Evolutionary conservation across 2,329 filamentous ascomycete species (phyloP).

Genomic region (Emergomyces pasteurianus): DNA sequence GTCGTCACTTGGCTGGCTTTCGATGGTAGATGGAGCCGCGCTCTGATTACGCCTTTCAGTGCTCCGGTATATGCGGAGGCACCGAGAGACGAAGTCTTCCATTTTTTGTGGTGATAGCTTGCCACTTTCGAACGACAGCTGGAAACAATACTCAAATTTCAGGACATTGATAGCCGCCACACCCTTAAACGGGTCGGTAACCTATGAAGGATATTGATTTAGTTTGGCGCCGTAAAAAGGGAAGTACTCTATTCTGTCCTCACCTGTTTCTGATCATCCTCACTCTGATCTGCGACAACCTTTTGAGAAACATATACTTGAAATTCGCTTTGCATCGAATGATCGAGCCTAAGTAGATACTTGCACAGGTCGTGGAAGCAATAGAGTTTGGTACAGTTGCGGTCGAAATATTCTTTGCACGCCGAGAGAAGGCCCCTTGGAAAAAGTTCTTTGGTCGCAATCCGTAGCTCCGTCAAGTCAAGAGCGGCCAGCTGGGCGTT

Average conservation of each 20-base stretch:
- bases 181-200: slow-evolving; percentile 14
- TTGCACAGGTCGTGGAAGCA: slow-evolving; percentile 34
- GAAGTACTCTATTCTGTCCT: slow-evolving; percentile 10
- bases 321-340: slow-evolving; percentile 17
- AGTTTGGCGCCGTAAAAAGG: neutral
- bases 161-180: slow-evolving; percentile 31
- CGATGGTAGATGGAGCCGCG: slow-evolving; percentile 24
- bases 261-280: slow-evolving; percentile 8
- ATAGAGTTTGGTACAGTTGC: slow-evolving; percentile 31
- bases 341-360: slow-evolving; percentile 22
- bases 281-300: neutral
- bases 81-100: slow-evolving; percentile 28
- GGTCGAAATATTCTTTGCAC: slow-evolving; percentile 31
- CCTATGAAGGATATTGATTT: slow-evolving; percentile 8
- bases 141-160: slow-evolving; percentile 33
- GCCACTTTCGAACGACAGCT: slow-evolving; percentile 21
- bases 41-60: neutral
- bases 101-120: slow-evolving; percentile 17
- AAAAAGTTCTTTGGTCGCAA: slow-evolving; percentile 17
- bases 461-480: slow-evolving; percentile 18
- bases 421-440: slow-evolving; percentile 23
- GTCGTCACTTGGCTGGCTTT: slow-evolving; percentile 34
- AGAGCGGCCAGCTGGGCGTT: slow-evolving; percentile 31
- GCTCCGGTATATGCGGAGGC: slow-evolving; percentile 24
- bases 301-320: slow-evolving; percentile 12